phyloP scores from a whole-genome alignment of 176 grass and related monocot species.

The Urochloa ruziziensis region DNA sequence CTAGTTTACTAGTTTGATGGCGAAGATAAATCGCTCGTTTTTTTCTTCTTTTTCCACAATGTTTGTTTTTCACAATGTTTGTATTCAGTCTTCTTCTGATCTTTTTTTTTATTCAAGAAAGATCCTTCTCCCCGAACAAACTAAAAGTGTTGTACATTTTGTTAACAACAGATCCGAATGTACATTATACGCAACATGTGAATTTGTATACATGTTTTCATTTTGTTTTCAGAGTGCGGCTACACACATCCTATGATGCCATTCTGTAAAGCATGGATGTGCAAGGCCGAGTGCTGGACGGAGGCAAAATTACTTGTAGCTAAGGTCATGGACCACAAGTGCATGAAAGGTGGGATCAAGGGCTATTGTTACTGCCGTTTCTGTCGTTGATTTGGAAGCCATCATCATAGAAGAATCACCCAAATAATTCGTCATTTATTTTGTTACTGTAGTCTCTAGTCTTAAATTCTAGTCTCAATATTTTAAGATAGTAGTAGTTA shows the following conservation, averaged over 20 bases:
- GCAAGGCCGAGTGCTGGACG: constrained; percentile 3
- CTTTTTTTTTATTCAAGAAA: background rate
- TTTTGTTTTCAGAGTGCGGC: background rate
- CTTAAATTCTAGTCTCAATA: background rate
- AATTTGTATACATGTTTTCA: background rate
- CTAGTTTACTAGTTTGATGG: background rate
- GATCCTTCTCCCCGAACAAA: background rate
- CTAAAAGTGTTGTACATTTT: background rate
- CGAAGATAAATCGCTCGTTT: background rate
- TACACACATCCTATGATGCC: background rate
- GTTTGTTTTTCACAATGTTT: background rate
- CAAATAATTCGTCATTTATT: background rate
- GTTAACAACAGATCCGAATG: background rate
- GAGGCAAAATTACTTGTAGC: background rate
- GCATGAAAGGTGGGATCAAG: constrained; percentile 12
- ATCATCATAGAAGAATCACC: background rate
- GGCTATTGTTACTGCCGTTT: background rate
- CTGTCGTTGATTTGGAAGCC: background rate
- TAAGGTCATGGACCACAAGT: background rate
- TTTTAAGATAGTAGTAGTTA: background rate
- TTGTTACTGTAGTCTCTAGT: background rate
- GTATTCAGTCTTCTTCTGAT: background rate
- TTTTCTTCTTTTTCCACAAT: background rate
- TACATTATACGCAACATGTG: background rate
- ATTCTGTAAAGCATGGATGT: constrained; percentile 7